Evolutionary conservation across 2,329 filamentous ascomycete species (phyloP), one percentile per base, ranked within the genome.

Genomic region (Setomelanomma holmii): DNA sequence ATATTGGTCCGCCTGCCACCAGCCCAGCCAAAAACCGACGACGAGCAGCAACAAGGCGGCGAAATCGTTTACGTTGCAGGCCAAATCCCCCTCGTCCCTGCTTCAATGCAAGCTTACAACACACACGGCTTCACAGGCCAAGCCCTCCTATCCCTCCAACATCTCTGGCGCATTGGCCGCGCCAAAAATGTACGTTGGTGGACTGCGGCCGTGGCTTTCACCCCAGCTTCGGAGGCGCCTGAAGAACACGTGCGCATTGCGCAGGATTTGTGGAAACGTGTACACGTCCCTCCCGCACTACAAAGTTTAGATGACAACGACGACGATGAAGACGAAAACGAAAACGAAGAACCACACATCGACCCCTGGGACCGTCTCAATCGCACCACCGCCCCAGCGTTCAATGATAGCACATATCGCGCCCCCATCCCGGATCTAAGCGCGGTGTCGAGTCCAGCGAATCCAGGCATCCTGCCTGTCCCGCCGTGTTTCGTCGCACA

Each of bases 31-130:
- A 30, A 14, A 8, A 30, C 14, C 27, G 27, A 30, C 14, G 5
- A 30, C 10, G 57, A 45, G 45, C 55, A 11, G 22, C 30, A 43
- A 8, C 55, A 40, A 16, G 63, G 64, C 36, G 53, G 51, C 17
- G 49, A 64, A 14, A 44, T 84, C 8, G 79, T 93, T 14, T 87
- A 86, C 48, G 82, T 97, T 30, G 93, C 95, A 0, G 95, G 95
- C 0, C 95, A 98, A 75, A 97, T 99, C 43, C 91, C 93, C 1
- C 82, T 99, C 3, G 76, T 93, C 4, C 93, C 95, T 0, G 83
- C 87, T 4, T 88, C 84, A 4, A 98, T 98, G 93, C 66, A 75
- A 2, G 72, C 90, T 1, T 64, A 81, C 43, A 58, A 50, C 5
- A 56, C 63, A 1, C 49, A 35, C 5, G 75, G 75, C 5, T 83